Evolutionary conservation across 139 green algal species (phyloP).

Genomic region (Desmodesmus armatus): DNA sequence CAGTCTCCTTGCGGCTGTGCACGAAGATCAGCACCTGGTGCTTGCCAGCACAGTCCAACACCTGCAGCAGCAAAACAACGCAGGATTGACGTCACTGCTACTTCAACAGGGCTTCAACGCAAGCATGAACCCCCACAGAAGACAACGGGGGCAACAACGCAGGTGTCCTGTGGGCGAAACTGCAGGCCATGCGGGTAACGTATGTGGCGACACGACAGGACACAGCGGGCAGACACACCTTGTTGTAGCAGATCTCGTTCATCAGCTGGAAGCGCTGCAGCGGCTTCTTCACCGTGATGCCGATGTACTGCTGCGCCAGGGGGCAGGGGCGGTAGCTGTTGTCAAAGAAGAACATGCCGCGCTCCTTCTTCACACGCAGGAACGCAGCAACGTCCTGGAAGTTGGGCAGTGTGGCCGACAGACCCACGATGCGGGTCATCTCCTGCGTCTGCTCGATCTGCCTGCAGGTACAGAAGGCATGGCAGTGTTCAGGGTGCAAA

Average conservation of each 20-base stretch:
- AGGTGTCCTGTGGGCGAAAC: no score
- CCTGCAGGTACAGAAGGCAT: no score
- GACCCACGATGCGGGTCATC: slow-evolving; percentile 94
- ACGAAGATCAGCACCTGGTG: slow-evolving; percentile 99
- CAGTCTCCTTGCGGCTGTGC: slow-evolving; percentile 98
- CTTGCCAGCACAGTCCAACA: slow-evolving; percentile 91
- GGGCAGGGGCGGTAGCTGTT: slow-evolving; percentile 94
- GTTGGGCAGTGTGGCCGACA: slow-evolving; percentile 98
- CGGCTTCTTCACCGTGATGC: slow-evolving; percentile 97
- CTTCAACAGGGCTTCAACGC: background rate
- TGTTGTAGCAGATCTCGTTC: slow-evolving; percentile 99
- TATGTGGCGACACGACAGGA: no score
- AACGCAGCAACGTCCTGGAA: slow-evolving; percentile 97
- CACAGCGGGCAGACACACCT: slow-evolving; percentile 76
- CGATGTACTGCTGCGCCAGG: slow-evolving; percentile 97
- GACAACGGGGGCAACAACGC: no score
- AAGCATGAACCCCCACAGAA: no score
- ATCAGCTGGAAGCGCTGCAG: slow-evolving; percentile 99
- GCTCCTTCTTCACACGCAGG: slow-evolving; percentile 88
- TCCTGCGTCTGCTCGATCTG: slow-evolving; percentile 93
- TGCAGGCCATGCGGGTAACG: no score
- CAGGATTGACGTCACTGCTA: no score
- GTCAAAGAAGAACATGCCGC: slow-evolving; percentile 98
- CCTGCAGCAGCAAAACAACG: background rate
- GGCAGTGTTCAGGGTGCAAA: no score